Base-by-base conservation (phyloP, 78 protist species). In the Dictyostelium citrinum region DNA sequence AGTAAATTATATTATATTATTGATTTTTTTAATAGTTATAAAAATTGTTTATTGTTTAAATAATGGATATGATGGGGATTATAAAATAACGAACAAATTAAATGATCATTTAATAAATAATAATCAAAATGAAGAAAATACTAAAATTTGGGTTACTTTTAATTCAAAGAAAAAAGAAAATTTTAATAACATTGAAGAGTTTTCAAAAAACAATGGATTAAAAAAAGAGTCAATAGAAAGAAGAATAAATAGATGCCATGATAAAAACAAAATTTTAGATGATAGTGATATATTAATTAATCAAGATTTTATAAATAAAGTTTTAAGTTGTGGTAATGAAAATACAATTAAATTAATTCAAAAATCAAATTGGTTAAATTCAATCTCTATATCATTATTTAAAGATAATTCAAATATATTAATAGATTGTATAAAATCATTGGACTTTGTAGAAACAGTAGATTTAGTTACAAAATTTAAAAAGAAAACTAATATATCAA, bases 141-240 rank as follows among this genome's bases (percentile, higher is more conserved):
- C 55, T 1, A 86, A 86, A 29, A 16, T 86, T 43, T 86, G 92
- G 92, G 92, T 86, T 22, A 77, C 68, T 11, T 86, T 86, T 43
- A 86, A 86, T 77, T 12, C 27, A 35, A 64, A 55, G 6, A 45
- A 10, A 14, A 60, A 22, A 35, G 37, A 49, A 4, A 31, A 70
- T 31, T 33, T 20, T 24, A 58, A 58, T 10, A 58, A 22, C 6
- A 10, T 31, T 2, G 27, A 46, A 55, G 49, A 55, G 3, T 17
- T 77, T 22, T 20, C 41, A 46, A 35, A 7, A 27, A 41, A 39
- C 3, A 75, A 43, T 31, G 46, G 80, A 17, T 14, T 82, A 8
- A 64, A 27, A n/a, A 58, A 71, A 14, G 55, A 33, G 35, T 61
- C 86, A 16, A 64, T 82, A 9, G 80, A 82, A 27, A 35, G 90